Evolutionary conservation across 768 basidiomycete genomes (phyloP), one percentile per base, ranked within the genome.

Genomic region (Cytidiella melzeri): DNA sequence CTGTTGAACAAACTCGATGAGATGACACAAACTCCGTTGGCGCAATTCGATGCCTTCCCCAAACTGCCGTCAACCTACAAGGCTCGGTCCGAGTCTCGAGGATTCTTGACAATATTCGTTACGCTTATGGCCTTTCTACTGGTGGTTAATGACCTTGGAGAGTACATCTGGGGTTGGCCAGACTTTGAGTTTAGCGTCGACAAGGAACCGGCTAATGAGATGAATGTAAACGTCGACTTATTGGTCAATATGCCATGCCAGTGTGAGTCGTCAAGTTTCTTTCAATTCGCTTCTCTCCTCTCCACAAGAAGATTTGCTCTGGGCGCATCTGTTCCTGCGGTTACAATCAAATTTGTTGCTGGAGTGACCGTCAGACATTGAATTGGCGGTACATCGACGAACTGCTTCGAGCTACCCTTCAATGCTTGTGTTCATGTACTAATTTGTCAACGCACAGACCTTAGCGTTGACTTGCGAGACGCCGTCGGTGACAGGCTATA

Each of bases 91-190:
- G 81, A 84, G 59, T 81, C 83, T 5, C 80, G 92, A 28, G 91
- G 92, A 10, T 80, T 92, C 65, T 73, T 90, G 67, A 92, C 90
- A 18, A 52, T 91, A 59, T 77, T 86, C 53, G 79, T 92, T 46
- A 66, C 72, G 5, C 56, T 85, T 39, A 55, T 91, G 40, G 81
- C 87, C 10, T 67, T 89, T 45, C 57, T 92, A 21, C 76, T 95
- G 18, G 76, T 93, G 48, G 74, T 92, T 52, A 94, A 95, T 57
- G 94, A 98, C 60, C 67, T 94, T 38, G 83, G 83, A 43, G 94
- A 97, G 63, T 98, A 80, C 61, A 69, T 98, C 27, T 98, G 89
- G 79, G 95, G 95, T 39, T 94, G 92, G 80, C 86, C 90, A 5
- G 87, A 90, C 61, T 84, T 84, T 57, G 83, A 86, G 61, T 99